Evolutionary conservation across 1,139 yeast species (phyloP).

Genomic region (Maudiozyma humilis): DNA sequence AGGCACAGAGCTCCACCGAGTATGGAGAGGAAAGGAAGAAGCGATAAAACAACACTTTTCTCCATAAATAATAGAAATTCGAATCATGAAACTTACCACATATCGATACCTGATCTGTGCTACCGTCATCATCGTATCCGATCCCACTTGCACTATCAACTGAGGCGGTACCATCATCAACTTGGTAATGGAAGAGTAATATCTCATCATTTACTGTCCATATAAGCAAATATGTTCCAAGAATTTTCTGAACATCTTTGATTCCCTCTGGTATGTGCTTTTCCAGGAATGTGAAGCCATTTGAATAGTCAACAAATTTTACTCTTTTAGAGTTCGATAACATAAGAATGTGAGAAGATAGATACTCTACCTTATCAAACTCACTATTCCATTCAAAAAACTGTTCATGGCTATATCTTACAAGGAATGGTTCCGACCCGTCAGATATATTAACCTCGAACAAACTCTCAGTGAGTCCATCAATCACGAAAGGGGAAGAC

Average conservation of each 20-base stretch:
- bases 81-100: conserved; percentile 17
- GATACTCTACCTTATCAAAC: conserved; percentile 15
- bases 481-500: conserved; percentile 15
- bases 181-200: conserved; percentile 18
- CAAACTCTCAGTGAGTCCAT: conserved; percentile 20
- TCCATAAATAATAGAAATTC: conserved; percentile 21
- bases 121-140: conserved; percentile 3
- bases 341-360: conserved; percentile 19
- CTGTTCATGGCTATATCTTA: conserved; percentile 13
- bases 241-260: conserved; percentile 13
- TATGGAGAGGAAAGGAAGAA: conserved; percentile 17
- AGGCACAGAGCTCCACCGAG: conserved; percentile 17
- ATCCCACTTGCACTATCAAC: background rate
- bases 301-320: conserved; percentile 22
- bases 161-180: conserved; percentile 17
- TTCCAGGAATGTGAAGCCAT: conserved; percentile 24
- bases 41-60: conserved; percentile 23
- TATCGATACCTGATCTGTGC: conserved; percentile 12
- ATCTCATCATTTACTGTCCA: conserved; percentile 20
- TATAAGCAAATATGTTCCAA: conserved; percentile 17
- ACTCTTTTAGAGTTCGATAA: conserved; percentile 14
- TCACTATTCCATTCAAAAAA: conserved; percentile 19
- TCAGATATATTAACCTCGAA: conserved; percentile 11
- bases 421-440: conserved; percentile 10
- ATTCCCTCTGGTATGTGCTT: conserved; percentile 21